phyloP scores from a whole-genome alignment of 1,139 yeast genomes.

The Suhomyces panamericanus region DNA sequence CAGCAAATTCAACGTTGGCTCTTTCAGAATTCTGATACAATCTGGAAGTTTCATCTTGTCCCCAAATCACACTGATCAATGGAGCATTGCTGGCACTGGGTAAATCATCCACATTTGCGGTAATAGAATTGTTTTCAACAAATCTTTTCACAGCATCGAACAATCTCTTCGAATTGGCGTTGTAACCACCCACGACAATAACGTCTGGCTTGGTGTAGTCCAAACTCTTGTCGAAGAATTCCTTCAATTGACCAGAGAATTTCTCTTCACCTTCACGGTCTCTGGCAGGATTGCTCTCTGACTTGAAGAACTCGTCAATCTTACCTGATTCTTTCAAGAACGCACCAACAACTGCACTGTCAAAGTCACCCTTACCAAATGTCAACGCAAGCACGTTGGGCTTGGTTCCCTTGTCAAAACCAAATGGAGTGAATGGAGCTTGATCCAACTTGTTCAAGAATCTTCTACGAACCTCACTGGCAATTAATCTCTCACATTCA shows the following conservation, averaged over 20 bases:
- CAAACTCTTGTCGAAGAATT: conserved; percentile 42
- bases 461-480: conserved; percentile 65
- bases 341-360: conserved; percentile 85
- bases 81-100: conserved; percentile 41
- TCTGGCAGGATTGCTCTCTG: conserved; percentile 73
- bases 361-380: conserved; percentile 81
- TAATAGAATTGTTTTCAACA: conserved; percentile 55
- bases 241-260: conserved; percentile 53
- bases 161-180: conserved; percentile 67
- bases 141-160: conserved; percentile 59
- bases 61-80: conserved; percentile 67
- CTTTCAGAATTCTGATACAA: conserved; percentile 79
- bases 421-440: conserved; percentile 86
- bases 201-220: conserved; percentile 69
- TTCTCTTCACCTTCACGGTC: conserved; percentile 51
- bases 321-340: conserved; percentile 80
- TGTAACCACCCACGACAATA: conserved; percentile 85
- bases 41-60: conserved; percentile 91
- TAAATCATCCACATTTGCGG: conserved; percentile 53
- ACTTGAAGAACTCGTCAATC: conserved; percentile 72
- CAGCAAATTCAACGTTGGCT: conserved; percentile 81
- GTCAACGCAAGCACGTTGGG: conserved; percentile 83
- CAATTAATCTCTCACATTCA: conserved; percentile 72
- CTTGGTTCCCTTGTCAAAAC: conserved; percentile 73
- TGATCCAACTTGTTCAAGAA: conserved; percentile 79